phyloP scores from a whole-genome alignment of 257 asterid genomes.

The Marsdenia floribunda region DNA sequence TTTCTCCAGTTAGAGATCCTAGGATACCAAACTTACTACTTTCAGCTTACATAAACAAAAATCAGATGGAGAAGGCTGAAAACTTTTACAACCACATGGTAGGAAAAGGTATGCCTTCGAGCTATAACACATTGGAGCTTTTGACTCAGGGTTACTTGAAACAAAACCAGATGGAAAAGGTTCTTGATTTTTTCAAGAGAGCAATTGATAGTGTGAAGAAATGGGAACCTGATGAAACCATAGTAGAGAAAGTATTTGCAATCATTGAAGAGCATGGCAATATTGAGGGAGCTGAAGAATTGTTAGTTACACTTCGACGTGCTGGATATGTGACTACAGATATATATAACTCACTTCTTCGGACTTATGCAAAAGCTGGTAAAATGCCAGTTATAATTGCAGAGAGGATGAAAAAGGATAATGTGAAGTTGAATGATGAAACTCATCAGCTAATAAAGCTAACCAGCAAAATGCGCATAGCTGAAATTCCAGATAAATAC shows the following conservation, averaged over 20 bases:
- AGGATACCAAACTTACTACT: conserved; percentile 80
- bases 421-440: conserved; percentile 55
- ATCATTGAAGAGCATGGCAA: conserved; percentile 61
- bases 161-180: conserved; percentile 39
- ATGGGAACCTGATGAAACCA: conserved; percentile 67
- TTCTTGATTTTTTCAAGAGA: conserved; percentile 51
- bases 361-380: conserved; percentile 68
- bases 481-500: conserved; percentile 42
- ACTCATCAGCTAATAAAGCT: conserved; percentile 43
- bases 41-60: conserved; percentile 58
- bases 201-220: conserved; percentile 58
- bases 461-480: conserved; percentile 63
- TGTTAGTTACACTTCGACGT: conserved; percentile 49
- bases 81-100: conserved; percentile 49
- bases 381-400: conserved; percentile 69
- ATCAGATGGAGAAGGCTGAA: conserved; percentile 65
- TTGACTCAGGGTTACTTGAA: conserved; percentile 77
- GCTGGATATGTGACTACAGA: conserved; percentile 53
- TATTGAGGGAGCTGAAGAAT: conserved; percentile 61
- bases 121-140: conserved; percentile 91
- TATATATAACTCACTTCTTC: conserved; percentile 60
- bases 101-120: conserved; percentile 42
- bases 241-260: conserved; percentile 45
- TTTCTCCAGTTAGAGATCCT: conserved; percentile 69
- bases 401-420: conserved; percentile 88